Conservation (phyloP, 305 asterid species). For the Solanum hybrid region DNA sequence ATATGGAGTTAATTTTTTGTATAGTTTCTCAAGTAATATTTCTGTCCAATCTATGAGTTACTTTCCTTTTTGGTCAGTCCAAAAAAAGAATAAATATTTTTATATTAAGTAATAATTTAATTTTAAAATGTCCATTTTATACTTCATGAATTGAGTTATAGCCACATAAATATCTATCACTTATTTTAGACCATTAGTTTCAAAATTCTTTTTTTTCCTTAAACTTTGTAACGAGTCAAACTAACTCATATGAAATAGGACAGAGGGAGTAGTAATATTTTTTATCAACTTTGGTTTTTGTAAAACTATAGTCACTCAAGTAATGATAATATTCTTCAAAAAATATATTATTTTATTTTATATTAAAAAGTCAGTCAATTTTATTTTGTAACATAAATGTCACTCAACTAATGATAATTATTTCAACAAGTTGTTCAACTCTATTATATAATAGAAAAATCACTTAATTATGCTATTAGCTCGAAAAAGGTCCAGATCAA, state of each 20-base stretch:
- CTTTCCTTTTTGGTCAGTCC: neutral
- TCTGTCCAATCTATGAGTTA: no score
- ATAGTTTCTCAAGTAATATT: no score
- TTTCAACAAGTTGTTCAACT: neutral
- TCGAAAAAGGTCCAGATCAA: no score
- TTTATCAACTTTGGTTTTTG: no score
- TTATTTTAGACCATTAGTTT: neutral
- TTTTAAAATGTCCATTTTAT: no score
- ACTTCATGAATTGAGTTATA: no score
- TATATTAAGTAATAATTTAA: no score
- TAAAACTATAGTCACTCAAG: neutral
- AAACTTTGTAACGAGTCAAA: neutral
- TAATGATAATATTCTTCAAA: neutral
- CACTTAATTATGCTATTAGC: no score
- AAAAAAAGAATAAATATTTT: no score
- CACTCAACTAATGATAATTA: neutral
- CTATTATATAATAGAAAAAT: neutral
- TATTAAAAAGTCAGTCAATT: neutral
- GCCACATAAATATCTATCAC: neutral
- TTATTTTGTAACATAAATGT: neutral
- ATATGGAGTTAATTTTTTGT: neutral
- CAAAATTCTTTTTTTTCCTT: no score
- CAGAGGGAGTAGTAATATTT: no score
- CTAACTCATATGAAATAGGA: neutral
- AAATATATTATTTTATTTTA: no score